These are phyloP conservation scores for Fusarium tupiense DNA, from an alignment of 2,329 filamentous ascomycete species.

Conservation along the genomic window DNA sequence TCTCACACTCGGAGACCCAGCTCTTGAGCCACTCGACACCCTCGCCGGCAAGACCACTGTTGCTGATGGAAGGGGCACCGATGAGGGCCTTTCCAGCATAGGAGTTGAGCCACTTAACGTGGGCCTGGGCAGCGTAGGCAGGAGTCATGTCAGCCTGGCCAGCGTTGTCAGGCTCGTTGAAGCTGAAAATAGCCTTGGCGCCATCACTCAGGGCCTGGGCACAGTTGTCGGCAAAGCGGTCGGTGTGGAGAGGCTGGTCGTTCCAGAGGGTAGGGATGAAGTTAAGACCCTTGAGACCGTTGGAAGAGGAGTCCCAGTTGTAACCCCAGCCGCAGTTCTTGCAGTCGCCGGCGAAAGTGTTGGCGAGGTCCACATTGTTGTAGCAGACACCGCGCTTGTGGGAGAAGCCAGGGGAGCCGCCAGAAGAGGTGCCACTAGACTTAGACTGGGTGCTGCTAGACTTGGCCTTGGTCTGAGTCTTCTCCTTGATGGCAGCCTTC, in stretches of 20 bases:
- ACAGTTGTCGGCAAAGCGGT: constrained; percentile 62
- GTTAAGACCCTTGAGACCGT: constrained; percentile 57
- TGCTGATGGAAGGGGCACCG: constrained; percentile 69
- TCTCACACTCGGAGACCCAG: constrained; percentile 63
- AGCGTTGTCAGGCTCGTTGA: constrained; percentile 76
- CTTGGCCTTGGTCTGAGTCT: constrained; percentile 1
- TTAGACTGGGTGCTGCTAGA: constrained; percentile 11
- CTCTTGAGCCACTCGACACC: constrained; percentile 66
- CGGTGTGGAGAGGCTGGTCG: constrained; percentile 56
- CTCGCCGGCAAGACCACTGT: constrained; percentile 60
- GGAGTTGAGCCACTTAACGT: constrained; percentile 65
- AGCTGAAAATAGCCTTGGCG: constrained; percentile 67
- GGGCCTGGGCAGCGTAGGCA: constrained; percentile 60
- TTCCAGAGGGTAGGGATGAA: constrained; percentile 76
- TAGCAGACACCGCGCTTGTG: constrained; percentile 75
- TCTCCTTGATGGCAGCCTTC: constrained; percentile 15
- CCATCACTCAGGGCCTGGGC: constrained; percentile 63
- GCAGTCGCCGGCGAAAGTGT: constrained; percentile 56
- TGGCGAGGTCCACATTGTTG: constrained; percentile 66
- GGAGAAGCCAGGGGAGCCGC: constrained; percentile 38
- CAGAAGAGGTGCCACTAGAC: constrained; percentile 8
- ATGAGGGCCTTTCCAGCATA: constrained; percentile 64
- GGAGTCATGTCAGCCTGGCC: constrained; percentile 68
- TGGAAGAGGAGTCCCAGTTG: constrained; percentile 70
- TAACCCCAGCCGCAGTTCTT: constrained; percentile 68